Conservation (phyloP, 1,284 basidiomycete genomes). For the Ganoderma resinaceum region DNA sequence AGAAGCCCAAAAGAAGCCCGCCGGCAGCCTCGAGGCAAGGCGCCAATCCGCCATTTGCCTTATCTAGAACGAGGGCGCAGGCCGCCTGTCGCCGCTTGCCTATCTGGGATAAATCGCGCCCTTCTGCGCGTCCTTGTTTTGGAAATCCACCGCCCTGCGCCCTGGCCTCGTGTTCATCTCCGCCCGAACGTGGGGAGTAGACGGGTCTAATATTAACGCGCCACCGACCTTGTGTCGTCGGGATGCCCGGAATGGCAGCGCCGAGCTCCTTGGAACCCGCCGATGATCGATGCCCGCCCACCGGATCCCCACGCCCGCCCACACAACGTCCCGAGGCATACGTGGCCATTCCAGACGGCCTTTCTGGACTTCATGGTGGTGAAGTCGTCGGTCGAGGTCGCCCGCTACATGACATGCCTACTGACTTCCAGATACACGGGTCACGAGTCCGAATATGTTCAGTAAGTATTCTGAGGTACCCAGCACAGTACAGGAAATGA, state of each 20-base stretch:
- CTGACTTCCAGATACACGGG: neutral
- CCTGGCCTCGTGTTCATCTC: conserved; percentile 24
- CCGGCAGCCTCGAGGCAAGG: conserved; percentile 11
- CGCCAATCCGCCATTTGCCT: conserved; percentile 22
- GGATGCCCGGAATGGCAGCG: conserved; percentile 17
- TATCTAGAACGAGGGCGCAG: conserved; percentile 8
- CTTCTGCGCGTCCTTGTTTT: conserved; percentile 13
- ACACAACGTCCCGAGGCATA: neutral
- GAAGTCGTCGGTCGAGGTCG: neutral
- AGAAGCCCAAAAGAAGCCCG: conserved; percentile 12
- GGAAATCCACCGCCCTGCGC: conserved; percentile 25
- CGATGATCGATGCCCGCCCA: conserved; percentile 10
- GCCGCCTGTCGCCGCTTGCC: conserved; percentile 10
- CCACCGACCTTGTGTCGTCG: conserved; percentile 14
- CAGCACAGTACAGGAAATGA: neutral
- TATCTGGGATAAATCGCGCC: conserved; percentile 14
- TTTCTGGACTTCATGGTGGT: neutral
- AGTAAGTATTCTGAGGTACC: neutral
- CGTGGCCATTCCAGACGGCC: neutral
- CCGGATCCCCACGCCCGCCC: conserved; percentile 15
- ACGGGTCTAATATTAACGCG: conserved; percentile 3
- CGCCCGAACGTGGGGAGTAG: conserved; percentile 19
- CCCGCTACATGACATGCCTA: too few relatives aligned
- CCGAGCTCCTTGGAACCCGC: conserved; percentile 16
- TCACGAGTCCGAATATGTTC: neutral